Evolutionary conservation across 2,329 filamentous ascomycete species (phyloP), one percentile per base, ranked within the genome.

Genomic region (Exophiala bonariae): DNA sequence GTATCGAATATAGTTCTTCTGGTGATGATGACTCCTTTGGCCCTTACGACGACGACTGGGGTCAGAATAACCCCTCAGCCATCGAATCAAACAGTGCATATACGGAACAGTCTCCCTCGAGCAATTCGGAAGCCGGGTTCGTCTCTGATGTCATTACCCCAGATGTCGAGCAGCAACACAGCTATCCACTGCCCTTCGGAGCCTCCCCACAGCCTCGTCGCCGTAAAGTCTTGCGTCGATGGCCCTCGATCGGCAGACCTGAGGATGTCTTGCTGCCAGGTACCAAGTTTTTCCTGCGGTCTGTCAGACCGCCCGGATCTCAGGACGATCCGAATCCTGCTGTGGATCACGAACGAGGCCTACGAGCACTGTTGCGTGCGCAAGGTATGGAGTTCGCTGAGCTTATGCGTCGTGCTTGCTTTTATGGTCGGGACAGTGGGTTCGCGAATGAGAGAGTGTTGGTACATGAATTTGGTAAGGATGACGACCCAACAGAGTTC

Each of bases 381-480:
- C 71, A 74, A 52, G 65, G 64, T 4, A 55, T 59, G 18, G 69
- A 74, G 42, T 67, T 74, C 63, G 66, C 66, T 1, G 63, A 67
- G 31, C 52, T 66, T 8, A 66, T 74, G 68, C 67, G 62, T 4
- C 57, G 64, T 22, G 69, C 69, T 3, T 74, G 71, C 54, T 73
- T 74, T 49, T 71, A 65, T 61, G 69, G 68, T 0, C 60, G 64
- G 4, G 68, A 70, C 49, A 68, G 64, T 36, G 65, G 67, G 0
- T 61, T 67, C 45, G 67, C 60, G 1, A 65, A 72, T 52, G 55
- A 63, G 16, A 63, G 60, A 26, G 69, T 71, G 4, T 33, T 41
- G 17, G 23, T 51, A 14, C 20, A 37, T 22, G 26, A 14, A 6
- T 6, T 34, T n/a, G 32, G 5, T n/a, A 6, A 6, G 6, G 7